Base-by-base conservation (phyloP, 805 yeast species). In the Monosporozyma solicola region DNA sequence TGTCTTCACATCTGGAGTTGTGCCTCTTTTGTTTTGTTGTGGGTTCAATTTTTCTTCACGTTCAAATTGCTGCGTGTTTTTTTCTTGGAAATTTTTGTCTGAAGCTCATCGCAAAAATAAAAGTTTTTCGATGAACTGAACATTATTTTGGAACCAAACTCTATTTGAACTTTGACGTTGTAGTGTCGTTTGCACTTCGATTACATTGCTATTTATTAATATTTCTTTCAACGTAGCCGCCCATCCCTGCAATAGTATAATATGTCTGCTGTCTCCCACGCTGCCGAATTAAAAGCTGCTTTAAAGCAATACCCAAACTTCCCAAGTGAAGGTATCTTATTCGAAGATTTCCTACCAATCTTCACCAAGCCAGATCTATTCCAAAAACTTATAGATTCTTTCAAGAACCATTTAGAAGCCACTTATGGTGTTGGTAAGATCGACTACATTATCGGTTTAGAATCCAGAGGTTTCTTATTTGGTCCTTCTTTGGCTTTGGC, bases 401-500 rank as follows among this genome's bases (percentile, higher is more conserved):
- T 92, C 74, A 80, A 84, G 70, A 65, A 80, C 52, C 95, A 89
- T 66, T 66, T 94, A 54, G 80, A 82, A 54, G 74, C 74, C 57
- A 67, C 73, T 27, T 79, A 78, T 65, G 75, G 74, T 55, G 74
- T 75, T 57, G 24, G 31, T 11, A 80, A 83, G 59, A 82, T 95
- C 57, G 97, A 94, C 66, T 92, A 85, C 66, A 78, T 94, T 55
- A 89, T 94, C 50, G 99, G 98, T 48, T 79, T 94, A 59, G 99
- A 94, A 72, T 87, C 97, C 49, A 84, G 99, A 72, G 99, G 99
- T 3, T 94, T 94, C 70, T 76, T 94, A 54, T 92, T 94, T 64
- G 99, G 98, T 13, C 99, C 99, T 47, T 75, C 98, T 37, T 77
- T 94, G 61, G 99, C 99, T 8, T 77, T 94, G 58, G 92, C 87